A percentile compares a stretch with the other conserved stretches of the same genome.
These are phyloP conservation scores for Paspalum vaginatum DNA, from an alignment of 176 grass and related monocot species.

Conservation along the genomic window DNA sequence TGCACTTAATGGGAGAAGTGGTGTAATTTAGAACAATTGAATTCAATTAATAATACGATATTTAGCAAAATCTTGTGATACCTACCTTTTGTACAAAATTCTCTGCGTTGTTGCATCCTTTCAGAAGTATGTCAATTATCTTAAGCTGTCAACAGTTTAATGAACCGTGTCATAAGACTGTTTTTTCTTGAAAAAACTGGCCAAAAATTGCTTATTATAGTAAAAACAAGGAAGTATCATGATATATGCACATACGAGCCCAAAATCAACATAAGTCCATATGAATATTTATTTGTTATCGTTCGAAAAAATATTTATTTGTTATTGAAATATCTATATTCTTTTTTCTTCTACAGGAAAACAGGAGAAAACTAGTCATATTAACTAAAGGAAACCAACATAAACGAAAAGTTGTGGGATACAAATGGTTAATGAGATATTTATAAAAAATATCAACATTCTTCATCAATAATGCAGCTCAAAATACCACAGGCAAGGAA, in stretches of 20 bases:
- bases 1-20: conserved; percentile 59
- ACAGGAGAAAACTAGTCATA: neutral
- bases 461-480: neutral
- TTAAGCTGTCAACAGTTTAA: conserved; percentile 55
- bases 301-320: neutral
- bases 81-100: conserved; percentile 60
- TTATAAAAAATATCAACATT: conserved; percentile 16
- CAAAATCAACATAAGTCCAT: neutral
- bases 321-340: neutral
- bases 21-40: neutral
- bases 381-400: neutral
- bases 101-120: conserved; percentile 71
- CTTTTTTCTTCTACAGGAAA: neutral
- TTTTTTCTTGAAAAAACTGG: neutral
- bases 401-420: neutral
- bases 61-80: neutral
- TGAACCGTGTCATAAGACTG: conserved; percentile 3
- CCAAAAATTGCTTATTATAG: neutral
- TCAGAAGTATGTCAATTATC: conserved; percentile 65
- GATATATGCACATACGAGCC: neutral
- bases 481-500: neutral
- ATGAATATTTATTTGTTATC: neutral
- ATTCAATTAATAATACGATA: neutral
- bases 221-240: neutral
- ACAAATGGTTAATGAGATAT: neutral